Percentiles rank a stretch among this genome's conserved stretches.
These are phyloP conservation scores for Bretziella fagacearum DNA, from an alignment of 2,329 filamentous ascomycete genomes.

Conservation along the genomic window DNA sequence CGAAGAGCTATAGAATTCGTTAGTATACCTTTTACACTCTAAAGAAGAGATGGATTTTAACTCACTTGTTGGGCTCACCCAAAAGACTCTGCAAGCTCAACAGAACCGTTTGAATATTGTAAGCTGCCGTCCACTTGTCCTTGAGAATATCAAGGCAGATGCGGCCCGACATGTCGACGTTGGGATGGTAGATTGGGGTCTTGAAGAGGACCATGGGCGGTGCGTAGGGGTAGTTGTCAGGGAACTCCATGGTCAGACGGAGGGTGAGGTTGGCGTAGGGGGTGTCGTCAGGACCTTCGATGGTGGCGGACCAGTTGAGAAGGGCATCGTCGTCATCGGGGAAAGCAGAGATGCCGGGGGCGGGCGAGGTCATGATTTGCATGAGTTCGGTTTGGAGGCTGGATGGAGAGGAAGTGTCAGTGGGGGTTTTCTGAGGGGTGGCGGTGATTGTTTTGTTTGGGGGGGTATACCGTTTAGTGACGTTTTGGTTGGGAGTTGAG, in stretches of 20 bases:
- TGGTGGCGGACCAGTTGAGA: conserved; percentile 84
- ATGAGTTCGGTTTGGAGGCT: conserved; percentile 96
- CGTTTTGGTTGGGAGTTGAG: conserved; percentile 21
- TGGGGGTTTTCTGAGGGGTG: neutral
- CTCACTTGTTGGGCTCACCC: conserved; percentile 96
- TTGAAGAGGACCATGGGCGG: conserved; percentile 89
- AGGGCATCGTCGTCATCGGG: conserved; percentile 80
- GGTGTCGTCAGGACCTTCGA: conserved; percentile 77
- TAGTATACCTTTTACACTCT: conserved; percentile 15
- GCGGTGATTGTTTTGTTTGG: conserved; percentile 4
- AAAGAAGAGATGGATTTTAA: conserved; percentile 16
- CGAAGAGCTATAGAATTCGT: conserved; percentile 46
- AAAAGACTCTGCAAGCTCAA: conserved; percentile 87
- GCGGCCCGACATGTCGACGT: conserved; percentile 90
- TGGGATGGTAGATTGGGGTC: conserved; percentile 97
- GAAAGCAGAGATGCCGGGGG: conserved; percentile 88
- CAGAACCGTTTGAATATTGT: conserved; percentile 88
- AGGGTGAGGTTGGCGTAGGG: conserved; percentile 78
- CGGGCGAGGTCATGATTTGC: conserved; percentile 92
- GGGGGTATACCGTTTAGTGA: conserved; percentile 51
- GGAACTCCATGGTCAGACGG: conserved; percentile 85
- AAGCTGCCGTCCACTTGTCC: conserved; percentile 97
- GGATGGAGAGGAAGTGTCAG: conserved; percentile 11
- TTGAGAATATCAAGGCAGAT: conserved; percentile 98
- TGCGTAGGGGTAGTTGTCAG: conserved; percentile 80